A percentile compares a stretch with the other conserved stretches of the same genome.
phyloP scores from a whole-genome alignment of 371 early-diverging fungal genomes.

The Parasitella parasitica region DNA sequence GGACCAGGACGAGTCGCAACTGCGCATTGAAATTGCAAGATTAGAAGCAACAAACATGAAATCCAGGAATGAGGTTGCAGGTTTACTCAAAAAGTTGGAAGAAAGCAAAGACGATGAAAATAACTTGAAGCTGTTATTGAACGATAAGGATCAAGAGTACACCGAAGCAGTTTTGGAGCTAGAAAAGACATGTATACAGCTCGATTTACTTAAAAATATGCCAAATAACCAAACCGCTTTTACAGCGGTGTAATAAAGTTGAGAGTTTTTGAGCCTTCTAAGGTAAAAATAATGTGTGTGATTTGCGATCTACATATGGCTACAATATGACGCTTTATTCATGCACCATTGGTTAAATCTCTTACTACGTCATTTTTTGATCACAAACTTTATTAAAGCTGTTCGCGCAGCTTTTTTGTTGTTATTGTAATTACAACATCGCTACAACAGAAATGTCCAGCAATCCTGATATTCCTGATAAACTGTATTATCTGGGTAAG shows the following conservation, averaged over 20 bases:
- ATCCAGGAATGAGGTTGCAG: constrained; percentile 51
- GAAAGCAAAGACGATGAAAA: constrained; percentile 53
- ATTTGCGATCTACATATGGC: no score
- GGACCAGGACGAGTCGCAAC: constrained; percentile 29
- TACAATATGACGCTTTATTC: no score
- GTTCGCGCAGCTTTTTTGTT: background rate
- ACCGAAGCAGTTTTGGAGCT: constrained; percentile 35
- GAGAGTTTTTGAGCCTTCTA: no score
- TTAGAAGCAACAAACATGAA: constrained; percentile 60
- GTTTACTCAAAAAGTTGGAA: constrained; percentile 47
- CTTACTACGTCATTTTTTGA: background rate
- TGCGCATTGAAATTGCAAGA: constrained; percentile 51
- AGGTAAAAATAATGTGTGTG: no score
- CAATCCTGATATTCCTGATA: constrained; percentile 6
- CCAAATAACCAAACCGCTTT: background rate
- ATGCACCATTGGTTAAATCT: background rate
- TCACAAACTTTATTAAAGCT: background rate
- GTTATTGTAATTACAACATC: background rate
- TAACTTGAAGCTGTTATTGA: constrained; percentile 35
- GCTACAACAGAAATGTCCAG: background rate
- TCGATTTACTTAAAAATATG: constrained; percentile 43
- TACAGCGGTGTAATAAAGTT: background rate
- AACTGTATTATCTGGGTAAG: constrained; percentile 21
- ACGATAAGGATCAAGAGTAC: constrained; percentile 43
- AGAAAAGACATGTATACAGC: constrained; percentile 50